Evolutionary conservation across 2,329 filamentous ascomycete species (phyloP).

Genomic region (Huntiella abstrusa): DNA sequence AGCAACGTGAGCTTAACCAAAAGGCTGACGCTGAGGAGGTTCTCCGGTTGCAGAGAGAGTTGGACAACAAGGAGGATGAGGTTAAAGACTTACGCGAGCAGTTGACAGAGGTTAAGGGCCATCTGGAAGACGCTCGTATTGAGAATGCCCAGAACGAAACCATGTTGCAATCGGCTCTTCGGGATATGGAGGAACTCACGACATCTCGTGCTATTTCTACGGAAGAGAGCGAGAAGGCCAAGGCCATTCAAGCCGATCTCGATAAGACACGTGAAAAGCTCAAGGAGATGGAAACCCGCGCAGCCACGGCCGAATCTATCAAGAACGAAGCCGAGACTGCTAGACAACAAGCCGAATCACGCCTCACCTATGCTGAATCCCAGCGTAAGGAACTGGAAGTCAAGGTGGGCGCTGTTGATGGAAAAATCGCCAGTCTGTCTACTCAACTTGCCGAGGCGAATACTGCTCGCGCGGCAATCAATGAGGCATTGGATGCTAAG

Average conservation of each 20-base stretch:
- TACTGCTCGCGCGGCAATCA: constrained; percentile 21
- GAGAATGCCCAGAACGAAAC: constrained; percentile 14
- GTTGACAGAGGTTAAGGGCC: constrained; percentile 11
- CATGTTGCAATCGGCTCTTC: constrained; percentile 15
- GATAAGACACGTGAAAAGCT: constrained; percentile 22
- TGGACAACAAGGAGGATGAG: constrained; percentile 11
- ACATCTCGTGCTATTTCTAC: constrained; percentile 11
- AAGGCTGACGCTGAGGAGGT: constrained; percentile 61
- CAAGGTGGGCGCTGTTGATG: constrained; percentile 15
- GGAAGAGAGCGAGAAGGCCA: constrained; percentile 13
- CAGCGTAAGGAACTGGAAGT: constrained; percentile 12
- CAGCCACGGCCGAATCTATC: constrained; percentile 9
- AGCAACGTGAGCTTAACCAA: constrained; percentile 81
- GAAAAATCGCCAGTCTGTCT: constrained; percentile 20
- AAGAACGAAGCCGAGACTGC: constrained; percentile 11
- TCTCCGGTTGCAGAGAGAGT: constrained; percentile 9
- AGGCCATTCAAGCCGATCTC: constrained; percentile 23
- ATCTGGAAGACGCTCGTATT: constrained; percentile 11
- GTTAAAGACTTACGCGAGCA: constrained; percentile 11
- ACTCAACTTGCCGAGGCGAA: constrained; percentile 19
- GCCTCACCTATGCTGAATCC: constrained; percentile 8
- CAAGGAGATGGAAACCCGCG: constrained; percentile 17
- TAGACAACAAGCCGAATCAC: constrained; percentile 8
- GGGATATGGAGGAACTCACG: constrained; percentile 13
- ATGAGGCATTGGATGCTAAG: constrained; percentile 20